Evolutionary conservation across 148 eudicot species (phyloP).

Genomic region (Rhododendron ferrugineum): DNA sequence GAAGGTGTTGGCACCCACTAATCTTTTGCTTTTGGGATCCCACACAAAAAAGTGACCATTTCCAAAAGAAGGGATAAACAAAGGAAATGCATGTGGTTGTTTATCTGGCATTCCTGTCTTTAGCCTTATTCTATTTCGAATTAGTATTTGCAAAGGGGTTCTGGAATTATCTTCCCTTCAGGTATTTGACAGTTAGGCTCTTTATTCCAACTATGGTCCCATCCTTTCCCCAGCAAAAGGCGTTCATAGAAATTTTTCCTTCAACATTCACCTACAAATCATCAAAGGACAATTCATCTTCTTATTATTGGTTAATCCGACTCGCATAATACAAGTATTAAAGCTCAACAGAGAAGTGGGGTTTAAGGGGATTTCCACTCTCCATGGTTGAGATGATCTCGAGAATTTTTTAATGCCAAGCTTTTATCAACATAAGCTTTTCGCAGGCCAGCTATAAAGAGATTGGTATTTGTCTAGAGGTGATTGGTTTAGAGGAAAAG

Average conservation of each 20-base stretch:
- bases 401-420: neutral
- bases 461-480: neutral
- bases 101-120: conserved; percentile 21
- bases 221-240: neutral
- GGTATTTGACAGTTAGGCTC: too few species aligned
- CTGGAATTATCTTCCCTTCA: too few species aligned
- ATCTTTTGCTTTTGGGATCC: conserved; percentile 2
- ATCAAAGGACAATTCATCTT: neutral
- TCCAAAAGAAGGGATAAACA: conserved; percentile 16
- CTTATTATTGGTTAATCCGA: neutral
- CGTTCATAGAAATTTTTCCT: too few species aligned
- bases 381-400: neutral
- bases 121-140: conserved; percentile 5
- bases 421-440: neutral
- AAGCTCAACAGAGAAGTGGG: neutral
- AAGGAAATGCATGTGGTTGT: conserved; percentile 45
- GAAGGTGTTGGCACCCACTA: conserved; percentile 18
- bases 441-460: neutral
- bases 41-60: conserved; percentile 13
- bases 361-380: neutral
- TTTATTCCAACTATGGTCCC: too few species aligned
- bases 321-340: neutral
- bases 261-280: neutral
- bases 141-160: too few species aligned
- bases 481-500: neutral